These are phyloP conservation scores for Hydnum rufescens DNA, from an alignment of 768 basidiomycete species.

Conservation along the genomic window DNA sequence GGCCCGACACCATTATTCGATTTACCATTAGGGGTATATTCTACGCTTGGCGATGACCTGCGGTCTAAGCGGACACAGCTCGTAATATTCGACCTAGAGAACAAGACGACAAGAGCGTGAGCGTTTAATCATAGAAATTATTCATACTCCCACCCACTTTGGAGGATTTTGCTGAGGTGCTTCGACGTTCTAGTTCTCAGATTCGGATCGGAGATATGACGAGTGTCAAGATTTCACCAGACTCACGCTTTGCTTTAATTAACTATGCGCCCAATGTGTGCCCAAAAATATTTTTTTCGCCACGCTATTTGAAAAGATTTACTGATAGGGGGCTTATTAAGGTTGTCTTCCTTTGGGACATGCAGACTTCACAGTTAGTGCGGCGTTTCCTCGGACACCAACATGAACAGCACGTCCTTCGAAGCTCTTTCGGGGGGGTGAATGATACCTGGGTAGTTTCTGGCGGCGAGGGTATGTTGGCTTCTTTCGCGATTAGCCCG, in stretches of 20 bases:
- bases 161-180: neutral
- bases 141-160: constrained; percentile 5
- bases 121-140: constrained; percentile 17
- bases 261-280: constrained; percentile 69
- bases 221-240: constrained; percentile 66
- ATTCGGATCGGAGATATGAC: constrained; percentile 45
- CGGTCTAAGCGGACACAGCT: constrained; percentile 22
- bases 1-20: constrained; percentile 7
- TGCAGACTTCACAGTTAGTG: constrained; percentile 40
- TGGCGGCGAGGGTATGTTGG: constrained; percentile 74
- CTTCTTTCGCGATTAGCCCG: constrained; percentile 1
- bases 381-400: constrained; percentile 75
- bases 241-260: constrained; percentile 73
- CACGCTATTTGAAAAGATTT: no score
- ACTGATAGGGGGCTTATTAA: no score
- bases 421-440: constrained; percentile 84
- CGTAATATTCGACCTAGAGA: constrained; percentile 55
- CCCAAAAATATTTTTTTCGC: constrained; percentile 6
- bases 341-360: constrained; percentile 83
- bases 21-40: neutral
- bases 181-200: neutral
- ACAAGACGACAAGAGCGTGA: constrained; percentile 48
- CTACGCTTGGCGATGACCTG: neutral
- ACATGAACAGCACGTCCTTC: constrained; percentile 68
- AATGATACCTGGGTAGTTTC: constrained; percentile 78